phyloP scores from a whole-genome alignment of 2,329 filamentous ascomycete species.

The Trichoderma arundinaceum region DNA sequence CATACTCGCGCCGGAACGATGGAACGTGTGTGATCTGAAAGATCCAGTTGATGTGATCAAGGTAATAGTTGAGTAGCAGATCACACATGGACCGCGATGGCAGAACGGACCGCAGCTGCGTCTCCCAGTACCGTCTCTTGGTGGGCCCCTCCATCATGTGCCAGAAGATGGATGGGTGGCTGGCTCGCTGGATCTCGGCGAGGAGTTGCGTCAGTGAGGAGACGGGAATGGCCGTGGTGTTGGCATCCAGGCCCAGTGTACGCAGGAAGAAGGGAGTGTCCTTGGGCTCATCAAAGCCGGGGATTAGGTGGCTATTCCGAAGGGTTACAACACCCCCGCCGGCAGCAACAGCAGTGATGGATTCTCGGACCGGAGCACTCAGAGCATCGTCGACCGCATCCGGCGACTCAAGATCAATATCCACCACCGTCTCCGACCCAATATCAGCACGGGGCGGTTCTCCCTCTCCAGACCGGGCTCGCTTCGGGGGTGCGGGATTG shows the following conservation, averaged over 20 bases:
- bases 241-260: slow-evolving; percentile 1
- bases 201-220: slow-evolving; percentile 29
- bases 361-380: not conserved
- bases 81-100: slow-evolving; percentile 37
- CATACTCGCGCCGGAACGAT: slow-evolving; percentile 37
- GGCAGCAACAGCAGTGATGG: not conserved
- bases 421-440: not conserved
- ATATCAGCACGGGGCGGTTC: not conserved
- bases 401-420: not conserved
- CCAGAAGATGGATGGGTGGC: slow-evolving; percentile 16
- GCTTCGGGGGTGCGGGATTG: slow-evolving; percentile 36
- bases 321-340: not conserved
- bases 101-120: slow-evolving; percentile 31
- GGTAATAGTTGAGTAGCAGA: slow-evolving; percentile 39
- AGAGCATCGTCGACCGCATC: not conserved
- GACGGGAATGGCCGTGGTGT: not conserved
- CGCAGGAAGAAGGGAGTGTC: slow-evolving; percentile 12
- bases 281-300: not conserved
- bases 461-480: not conserved
- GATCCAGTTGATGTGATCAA: slow-evolving; percentile 43
- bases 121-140: slow-evolving; percentile 31
- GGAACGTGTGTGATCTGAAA: slow-evolving; percentile 38
- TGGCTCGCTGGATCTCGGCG: slow-evolving; percentile 22
- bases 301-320: not conserved
- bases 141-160: slow-evolving; percentile 24